Percentiles rank a stretch among this genome's conserved stretches.
Evolutionary conservation across 169 alveolate species (phyloP).

Genomic region (Plasmodium ovale): DNA sequence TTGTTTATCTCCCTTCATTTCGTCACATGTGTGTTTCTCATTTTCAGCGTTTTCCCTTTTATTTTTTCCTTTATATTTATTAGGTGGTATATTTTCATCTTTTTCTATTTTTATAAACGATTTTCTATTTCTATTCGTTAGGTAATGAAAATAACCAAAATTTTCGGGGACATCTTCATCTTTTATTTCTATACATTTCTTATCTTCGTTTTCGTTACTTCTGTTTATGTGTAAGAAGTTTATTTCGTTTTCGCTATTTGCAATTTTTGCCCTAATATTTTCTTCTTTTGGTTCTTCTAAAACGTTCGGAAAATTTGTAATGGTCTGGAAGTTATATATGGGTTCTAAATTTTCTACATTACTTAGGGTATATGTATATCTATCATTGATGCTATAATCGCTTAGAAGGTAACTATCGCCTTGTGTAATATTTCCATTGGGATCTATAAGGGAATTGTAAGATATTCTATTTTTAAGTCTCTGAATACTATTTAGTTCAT

Average conservation of each 20-base stretch:
- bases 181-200: neutral
- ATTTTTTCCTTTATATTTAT: neutral
- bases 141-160: too few species aligned
- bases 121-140: constrained; percentile 6
- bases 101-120: constrained; percentile 15
- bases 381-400: neutral
- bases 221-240: too few species aligned
- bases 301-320: too few species aligned
- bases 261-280: too few species aligned
- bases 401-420: neutral
- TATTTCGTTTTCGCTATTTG: too few species aligned
- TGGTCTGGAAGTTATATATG: neutral
- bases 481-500: constrained; percentile 1
- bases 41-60: neutral
- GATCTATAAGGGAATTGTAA: neutral
- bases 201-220: too few species aligned
- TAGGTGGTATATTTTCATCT: neutral
- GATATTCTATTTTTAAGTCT: neutral
- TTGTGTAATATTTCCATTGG: neutral
- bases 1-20: too few species aligned
- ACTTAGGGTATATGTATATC: neutral
- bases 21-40: too few species aligned
- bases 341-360: constrained; percentile 19
- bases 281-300: too few species aligned
- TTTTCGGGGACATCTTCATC: neutral